Conservation (phyloP, 2,329 filamentous ascomycete species). For the Fusarium clavum region DNA sequence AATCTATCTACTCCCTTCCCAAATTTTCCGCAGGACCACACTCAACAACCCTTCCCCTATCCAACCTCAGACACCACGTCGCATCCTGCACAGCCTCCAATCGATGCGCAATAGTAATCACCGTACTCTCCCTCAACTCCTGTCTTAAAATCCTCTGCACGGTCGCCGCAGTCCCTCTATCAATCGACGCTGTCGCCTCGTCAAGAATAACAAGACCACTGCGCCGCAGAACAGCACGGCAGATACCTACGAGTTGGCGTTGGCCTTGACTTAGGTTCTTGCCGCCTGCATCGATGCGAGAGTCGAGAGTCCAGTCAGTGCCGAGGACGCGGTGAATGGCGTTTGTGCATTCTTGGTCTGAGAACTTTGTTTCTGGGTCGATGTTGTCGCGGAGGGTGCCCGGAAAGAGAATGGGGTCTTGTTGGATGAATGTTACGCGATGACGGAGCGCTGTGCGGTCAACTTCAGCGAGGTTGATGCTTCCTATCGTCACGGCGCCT, state of each 20-base stretch:
- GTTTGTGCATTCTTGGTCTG: slow-evolving; percentile 61
- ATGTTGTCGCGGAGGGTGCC: slow-evolving; percentile 72
- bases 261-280: slow-evolving; percentile 73
- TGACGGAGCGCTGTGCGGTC: slow-evolving; percentile 67
- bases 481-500: slow-evolving; percentile 67
- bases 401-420: slow-evolving; percentile 72
- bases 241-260: slow-evolving; percentile 71
- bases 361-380: slow-evolving; percentile 72
- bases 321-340: slow-evolving; percentile 71
- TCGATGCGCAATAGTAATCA: slow-evolving; percentile 75
- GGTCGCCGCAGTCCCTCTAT: slow-evolving; percentile 66
- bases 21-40: slow-evolving; percentile 55
- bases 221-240: slow-evolving; percentile 68
- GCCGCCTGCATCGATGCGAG: slow-evolving; percentile 68
- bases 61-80: slow-evolving; percentile 65
- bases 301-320: slow-evolving; percentile 58
- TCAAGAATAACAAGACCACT: slow-evolving; percentile 73
- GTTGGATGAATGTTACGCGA: slow-evolving; percentile 71
- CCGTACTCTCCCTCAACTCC: slow-evolving; percentile 67
- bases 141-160: slow-evolving; percentile 69
- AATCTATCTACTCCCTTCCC: neutral
- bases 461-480: slow-evolving; percentile 63
- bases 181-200: slow-evolving; percentile 73
- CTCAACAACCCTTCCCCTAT: slow-evolving; percentile 63
- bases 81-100: slow-evolving; percentile 71